These are phyloP conservation scores for Musa schizocarpa DNA, from an alignment of 176 grass and related monocot genomes.

Conservation along the genomic window DNA sequence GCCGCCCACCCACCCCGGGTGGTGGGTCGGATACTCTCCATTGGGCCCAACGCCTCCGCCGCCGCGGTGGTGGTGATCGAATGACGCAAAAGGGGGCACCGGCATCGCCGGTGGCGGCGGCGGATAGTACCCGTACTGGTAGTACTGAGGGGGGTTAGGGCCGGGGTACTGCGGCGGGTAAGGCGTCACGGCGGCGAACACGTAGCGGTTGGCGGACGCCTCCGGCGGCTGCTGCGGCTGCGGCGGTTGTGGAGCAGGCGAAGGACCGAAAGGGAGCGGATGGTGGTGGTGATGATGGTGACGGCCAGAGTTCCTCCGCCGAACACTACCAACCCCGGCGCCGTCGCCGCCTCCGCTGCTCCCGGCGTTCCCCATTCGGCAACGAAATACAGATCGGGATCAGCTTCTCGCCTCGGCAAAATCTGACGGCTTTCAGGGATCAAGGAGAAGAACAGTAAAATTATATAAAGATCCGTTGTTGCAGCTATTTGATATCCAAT, in stretches of 20 bases:
- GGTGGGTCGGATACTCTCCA: constrained; percentile 36
- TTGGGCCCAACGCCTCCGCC: constrained; percentile 15
- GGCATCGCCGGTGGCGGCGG: constrained; percentile 49
- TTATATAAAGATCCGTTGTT: not conserved
- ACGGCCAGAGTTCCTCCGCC: constrained; percentile 49
- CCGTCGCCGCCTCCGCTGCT: not conserved
- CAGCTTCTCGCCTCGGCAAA: not conserved
- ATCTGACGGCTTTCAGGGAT: not conserved
- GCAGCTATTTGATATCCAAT: not conserved
- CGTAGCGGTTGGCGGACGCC: constrained; percentile 61
- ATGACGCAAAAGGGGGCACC: constrained; percentile 60
- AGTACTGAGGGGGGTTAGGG: constrained; percentile 67
- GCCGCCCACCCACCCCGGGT: constrained; percentile 39
- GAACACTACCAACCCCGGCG: constrained; percentile 15
- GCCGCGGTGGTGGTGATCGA: constrained; percentile 60
- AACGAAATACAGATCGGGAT: not conserved
- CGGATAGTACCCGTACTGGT: constrained; percentile 56
- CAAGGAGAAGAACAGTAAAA: not conserved
- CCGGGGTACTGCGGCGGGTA: constrained; percentile 68
- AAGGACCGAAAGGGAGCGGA: constrained; percentile 27
- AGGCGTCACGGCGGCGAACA: constrained; percentile 89
- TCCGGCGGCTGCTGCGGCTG: constrained; percentile 21
- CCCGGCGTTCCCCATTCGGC: not conserved
- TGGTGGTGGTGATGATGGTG: constrained; percentile 36
- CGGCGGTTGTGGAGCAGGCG: constrained; percentile 20